phyloP scores from a whole-genome alignment of 176 grass and related monocot species.

The Hordeum marinum region DNA sequence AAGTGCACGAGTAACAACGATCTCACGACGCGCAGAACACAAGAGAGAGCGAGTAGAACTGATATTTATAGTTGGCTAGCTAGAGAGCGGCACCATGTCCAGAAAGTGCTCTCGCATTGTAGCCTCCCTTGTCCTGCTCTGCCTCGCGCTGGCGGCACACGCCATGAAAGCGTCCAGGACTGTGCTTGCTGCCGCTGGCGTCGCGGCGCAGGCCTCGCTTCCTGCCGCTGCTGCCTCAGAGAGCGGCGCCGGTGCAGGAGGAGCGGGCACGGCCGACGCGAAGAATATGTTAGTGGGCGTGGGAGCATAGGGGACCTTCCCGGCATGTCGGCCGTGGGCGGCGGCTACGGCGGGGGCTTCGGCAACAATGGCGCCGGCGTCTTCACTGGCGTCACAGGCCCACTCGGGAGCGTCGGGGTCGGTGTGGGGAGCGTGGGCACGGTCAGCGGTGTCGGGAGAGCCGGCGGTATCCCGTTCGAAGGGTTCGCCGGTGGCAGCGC shows the following conservation, averaged over 20 bases:
- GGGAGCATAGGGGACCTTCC: conserved; percentile 33
- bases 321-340: conserved; percentile 29
- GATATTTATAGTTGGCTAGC: background rate
- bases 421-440: conserved; percentile 12
- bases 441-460: background rate
- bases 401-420: conserved; percentile 23
- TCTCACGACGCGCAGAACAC: background rate
- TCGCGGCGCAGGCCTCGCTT: background rate
- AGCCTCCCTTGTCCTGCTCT: background rate
- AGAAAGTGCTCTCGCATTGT: background rate
- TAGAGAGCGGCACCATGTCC: background rate
- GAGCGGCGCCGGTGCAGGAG: background rate
- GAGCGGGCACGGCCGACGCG: conserved; percentile 7
- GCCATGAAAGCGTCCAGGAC: conserved; percentile 3
- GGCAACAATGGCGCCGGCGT: conserved; percentile 48
- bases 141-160: conserved; percentile 3
- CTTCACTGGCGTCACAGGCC: conserved; percentile 42
- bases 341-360: conserved; percentile 30
- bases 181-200: background rate
- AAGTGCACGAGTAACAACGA: background rate
- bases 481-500: background rate
- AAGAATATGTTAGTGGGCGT: conserved; percentile 35
- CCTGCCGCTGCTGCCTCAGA: background rate
- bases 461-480: background rate
- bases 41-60: background rate